These are phyloP conservation scores for Dactylis glomerata DNA, from an alignment of 176 grass and related monocot species.

Conservation along the genomic window DNA sequence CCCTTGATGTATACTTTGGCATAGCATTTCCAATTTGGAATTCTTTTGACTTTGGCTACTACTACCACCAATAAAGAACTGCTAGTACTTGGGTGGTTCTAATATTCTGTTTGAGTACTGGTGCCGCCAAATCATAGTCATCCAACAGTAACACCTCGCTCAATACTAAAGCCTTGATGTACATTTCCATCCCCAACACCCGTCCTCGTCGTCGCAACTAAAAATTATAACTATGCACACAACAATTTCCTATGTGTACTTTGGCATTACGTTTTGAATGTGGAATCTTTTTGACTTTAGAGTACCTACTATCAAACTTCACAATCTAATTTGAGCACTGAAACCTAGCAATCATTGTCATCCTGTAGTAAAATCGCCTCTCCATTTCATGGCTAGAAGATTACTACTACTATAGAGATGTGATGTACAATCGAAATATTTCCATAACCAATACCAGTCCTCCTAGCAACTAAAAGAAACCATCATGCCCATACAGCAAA, in stretches of 20 bases:
- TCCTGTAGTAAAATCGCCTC: too few species aligned
- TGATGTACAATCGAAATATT: background rate
- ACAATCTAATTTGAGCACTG: too few species aligned
- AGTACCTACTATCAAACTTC: too few species aligned
- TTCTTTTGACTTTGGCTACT: background rate
- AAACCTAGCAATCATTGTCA: too few species aligned
- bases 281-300: too few species aligned
- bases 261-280: too few species aligned
- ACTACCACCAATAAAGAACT: background rate
- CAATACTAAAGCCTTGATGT: background rate
- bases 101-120: background rate
- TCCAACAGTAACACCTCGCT: background rate
- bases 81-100: background rate
- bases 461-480: background rate
- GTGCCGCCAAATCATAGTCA: constrained; percentile 4
- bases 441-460: constrained; percentile 1
- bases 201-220: background rate
- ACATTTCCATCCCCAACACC: background rate
- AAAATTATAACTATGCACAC: background rate
- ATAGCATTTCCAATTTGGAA: background rate
- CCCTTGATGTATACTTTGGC: background rate
- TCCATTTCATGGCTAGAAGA: too few species aligned
- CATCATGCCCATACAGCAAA: background rate
- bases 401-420: too few species aligned
- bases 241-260: background rate